Conservation (phyloP, 2,329 filamentous ascomycete species). For the Ascochyta clinopodiicola region DNA sequence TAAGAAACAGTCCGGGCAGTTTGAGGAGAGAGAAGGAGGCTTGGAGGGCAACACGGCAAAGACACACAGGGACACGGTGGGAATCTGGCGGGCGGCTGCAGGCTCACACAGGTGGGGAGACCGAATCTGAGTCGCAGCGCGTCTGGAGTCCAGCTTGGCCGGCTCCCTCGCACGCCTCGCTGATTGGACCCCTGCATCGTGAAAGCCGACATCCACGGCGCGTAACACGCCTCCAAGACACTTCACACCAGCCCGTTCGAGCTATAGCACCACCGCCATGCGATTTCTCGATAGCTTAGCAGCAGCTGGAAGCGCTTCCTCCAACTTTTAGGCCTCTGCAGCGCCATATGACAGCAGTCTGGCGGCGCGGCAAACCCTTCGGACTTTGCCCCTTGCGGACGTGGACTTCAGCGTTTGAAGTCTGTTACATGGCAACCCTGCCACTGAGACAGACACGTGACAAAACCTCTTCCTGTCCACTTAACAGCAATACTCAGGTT, state of each 20-base stretch:
- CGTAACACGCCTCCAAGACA: slow-evolving; percentile 32
- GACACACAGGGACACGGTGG: slow-evolving; percentile 38
- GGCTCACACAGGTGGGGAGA: slow-evolving; percentile 45
- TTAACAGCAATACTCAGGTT: slow-evolving; percentile 21
- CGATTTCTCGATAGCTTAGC: slow-evolving; percentile 19
- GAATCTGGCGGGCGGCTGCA: slow-evolving; percentile 47
- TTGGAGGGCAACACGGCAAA: slow-evolving; percentile 38
- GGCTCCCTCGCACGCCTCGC: slow-evolving; percentile 25
- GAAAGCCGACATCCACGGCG: slow-evolving; percentile 42
- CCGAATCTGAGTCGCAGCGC: slow-evolving; percentile 45
- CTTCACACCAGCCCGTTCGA: slow-evolving; percentile 32
- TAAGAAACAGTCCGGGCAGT: slow-evolving; percentile 30
- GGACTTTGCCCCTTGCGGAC: slow-evolving; percentile 21
- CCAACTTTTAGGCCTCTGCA: slow-evolving; percentile 6
- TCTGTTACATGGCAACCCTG: slow-evolving; percentile 46
- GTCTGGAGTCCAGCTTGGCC: slow-evolving; percentile 46
- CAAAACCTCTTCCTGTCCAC: slow-evolving; percentile 23
- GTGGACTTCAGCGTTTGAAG: slow-evolving; percentile 42
- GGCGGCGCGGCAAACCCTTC: slow-evolving; percentile 17
- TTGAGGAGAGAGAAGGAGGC: slow-evolving; percentile 31
- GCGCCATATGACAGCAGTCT: slow-evolving; percentile 20
- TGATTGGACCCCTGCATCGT: slow-evolving; percentile 42
- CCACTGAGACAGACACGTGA: slow-evolving; percentile 48
- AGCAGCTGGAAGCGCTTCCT: slow-evolving; percentile 24
- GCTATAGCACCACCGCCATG: slow-evolving; percentile 39